A percentile compares a stretch with the other conserved stretches of the same genome.
These are phyloP conservation scores for Pulicaria dysenterica DNA, from an alignment of 129 eudicot genomes.

Conservation along the genomic window DNA sequence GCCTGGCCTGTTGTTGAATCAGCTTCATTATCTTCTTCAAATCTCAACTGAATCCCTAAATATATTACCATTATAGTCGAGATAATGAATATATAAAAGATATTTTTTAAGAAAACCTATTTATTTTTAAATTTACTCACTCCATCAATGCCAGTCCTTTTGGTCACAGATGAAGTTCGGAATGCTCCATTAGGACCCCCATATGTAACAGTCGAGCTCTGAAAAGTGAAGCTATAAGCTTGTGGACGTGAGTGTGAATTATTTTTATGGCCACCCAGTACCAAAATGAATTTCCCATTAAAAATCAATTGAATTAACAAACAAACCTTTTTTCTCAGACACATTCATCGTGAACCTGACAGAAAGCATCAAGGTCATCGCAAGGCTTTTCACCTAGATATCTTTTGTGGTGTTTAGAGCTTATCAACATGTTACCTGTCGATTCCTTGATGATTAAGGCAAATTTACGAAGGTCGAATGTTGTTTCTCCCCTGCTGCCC, in stretches of 20 bases:
- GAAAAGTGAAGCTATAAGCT: conserved; percentile 60
- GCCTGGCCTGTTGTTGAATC: conserved; percentile 79
- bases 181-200: conserved; percentile 90
- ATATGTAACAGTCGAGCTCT: conserved; percentile 74
- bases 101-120: background rate
- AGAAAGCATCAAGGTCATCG: too few species aligned
- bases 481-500: too few species aligned
- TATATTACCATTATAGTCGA: background rate
- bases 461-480: too few species aligned
- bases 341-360: too few species aligned
- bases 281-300: too few species aligned
- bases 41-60: conserved; percentile 51
- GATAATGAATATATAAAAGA: background rate
- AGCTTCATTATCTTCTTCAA: conserved; percentile 89
- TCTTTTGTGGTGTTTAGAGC: too few species aligned
- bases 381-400: too few species aligned
- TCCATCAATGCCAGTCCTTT: conserved; percentile 84
- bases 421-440: too few species aligned
- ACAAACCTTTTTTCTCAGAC: too few species aligned
- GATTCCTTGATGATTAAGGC: too few species aligned
- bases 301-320: too few species aligned
- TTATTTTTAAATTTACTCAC: conserved; percentile 42
- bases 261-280: too few species aligned
- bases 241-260: conserved; percentile 42
- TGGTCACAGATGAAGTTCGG: conserved; percentile 58